Conservation (phyloP, 345 rosid species). For the Litchi chinensis region DNA sequence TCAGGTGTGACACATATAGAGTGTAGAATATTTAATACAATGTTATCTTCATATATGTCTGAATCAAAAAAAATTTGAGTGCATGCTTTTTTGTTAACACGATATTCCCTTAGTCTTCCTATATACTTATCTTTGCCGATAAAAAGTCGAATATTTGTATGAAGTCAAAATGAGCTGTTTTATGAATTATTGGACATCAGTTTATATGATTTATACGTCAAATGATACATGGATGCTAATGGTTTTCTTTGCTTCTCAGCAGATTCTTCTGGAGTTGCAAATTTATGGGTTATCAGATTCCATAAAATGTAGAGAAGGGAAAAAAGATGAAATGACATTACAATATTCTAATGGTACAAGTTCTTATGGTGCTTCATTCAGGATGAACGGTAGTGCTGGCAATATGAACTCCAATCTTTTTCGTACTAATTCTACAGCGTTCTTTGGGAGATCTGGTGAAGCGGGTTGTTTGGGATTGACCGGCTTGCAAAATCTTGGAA, state of each 20-base stretch:
- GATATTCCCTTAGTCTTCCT: neutral
- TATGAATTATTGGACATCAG: neutral
- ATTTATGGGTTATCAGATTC: conserved; percentile 95
- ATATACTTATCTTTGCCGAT: neutral
- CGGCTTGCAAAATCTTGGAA: conserved; percentile 97
- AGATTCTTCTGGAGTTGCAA: conserved; percentile 91
- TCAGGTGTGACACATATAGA: neutral
- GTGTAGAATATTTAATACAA: conserved; percentile 1
- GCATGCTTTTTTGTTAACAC: neutral
- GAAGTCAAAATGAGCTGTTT: neutral
- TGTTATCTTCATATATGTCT: neutral
- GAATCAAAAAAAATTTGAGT: neutral
- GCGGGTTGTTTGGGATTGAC: conserved; percentile 93
- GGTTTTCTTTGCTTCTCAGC: conserved; percentile 27
- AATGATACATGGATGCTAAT: conserved; percentile 23
- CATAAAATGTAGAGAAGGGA: conserved; percentile 72
- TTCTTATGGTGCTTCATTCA: conserved; percentile 34
- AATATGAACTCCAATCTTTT: conserved; percentile 46
- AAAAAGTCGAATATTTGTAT: neutral
- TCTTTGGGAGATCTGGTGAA: conserved; percentile 72
- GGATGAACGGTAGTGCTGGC: conserved; percentile 59
- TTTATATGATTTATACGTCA: conserved; percentile 8
- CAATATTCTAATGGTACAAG: conserved; percentile 50
- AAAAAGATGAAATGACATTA: conserved; percentile 61
- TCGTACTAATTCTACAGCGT: conserved; percentile 45